Percentiles rank a stretch among this genome's conserved stretches.
phyloP scores from a whole-genome alignment of 768 basidiomycete species.

The Rhizopogon roseolus region DNA sequence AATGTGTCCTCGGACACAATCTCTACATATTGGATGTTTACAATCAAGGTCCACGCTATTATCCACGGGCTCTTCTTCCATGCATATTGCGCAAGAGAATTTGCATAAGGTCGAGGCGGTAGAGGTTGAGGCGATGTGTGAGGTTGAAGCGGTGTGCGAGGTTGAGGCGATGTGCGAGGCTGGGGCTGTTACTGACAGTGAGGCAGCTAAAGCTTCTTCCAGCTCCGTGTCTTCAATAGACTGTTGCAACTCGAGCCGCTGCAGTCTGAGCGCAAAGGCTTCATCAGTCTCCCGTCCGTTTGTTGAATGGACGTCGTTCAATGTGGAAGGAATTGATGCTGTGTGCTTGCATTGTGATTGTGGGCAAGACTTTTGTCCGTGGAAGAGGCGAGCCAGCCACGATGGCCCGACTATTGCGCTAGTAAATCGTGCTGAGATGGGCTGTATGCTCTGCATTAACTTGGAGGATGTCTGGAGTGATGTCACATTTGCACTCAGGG shows the following conservation, averaged over 20 bases:
- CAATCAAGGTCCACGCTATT: constrained; percentile 42
- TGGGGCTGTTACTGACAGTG: not conserved
- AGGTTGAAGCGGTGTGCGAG: no score
- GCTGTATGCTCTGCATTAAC: not conserved
- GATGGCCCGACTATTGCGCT: constrained; percentile 18
- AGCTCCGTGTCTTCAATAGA: constrained; percentile 35
- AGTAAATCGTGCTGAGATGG: constrained; percentile 6
- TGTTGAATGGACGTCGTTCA: not conserved
- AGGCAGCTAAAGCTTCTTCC: constrained; percentile 20
- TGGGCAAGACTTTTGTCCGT: constrained; percentile 5
- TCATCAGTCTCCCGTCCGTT: not conserved
- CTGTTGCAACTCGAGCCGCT: constrained; percentile 28
- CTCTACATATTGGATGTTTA: constrained; percentile 47
- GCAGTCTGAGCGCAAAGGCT: constrained; percentile 6
- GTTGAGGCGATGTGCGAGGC: not conserved
- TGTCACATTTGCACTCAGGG: constrained; percentile 1
- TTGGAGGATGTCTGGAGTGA: not conserved
- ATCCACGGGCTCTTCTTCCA: constrained; percentile 43
- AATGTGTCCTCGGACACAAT: constrained; percentile 42
- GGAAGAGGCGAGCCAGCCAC: constrained; percentile 1
- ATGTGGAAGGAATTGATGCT: not conserved
- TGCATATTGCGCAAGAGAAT: constrained; percentile 55
- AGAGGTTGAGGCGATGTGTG: no score
- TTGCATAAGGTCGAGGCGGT: constrained; percentile 15
- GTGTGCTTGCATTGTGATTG: constrained; percentile 6